These are phyloP conservation scores for Fagopyrum homotropicum DNA, from an alignment of 148 eudicot genomes.

Conservation along the genomic window DNA sequence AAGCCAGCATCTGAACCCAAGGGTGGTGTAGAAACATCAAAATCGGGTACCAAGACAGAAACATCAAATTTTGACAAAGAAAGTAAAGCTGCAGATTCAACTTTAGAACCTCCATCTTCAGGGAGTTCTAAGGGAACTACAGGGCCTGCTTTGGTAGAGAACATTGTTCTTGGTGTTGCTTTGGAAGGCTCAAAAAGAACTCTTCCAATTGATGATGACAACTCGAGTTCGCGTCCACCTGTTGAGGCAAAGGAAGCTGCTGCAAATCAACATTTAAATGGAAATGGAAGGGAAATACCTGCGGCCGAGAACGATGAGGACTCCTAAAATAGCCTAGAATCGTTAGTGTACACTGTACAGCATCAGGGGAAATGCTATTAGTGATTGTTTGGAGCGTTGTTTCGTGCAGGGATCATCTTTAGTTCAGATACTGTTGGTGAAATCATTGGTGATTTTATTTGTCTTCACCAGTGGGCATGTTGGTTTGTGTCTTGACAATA, in stretches of 20 bases:
- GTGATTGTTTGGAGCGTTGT: background rate
- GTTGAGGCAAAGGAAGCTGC: constrained; percentile 54
- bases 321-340: background rate
- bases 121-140: constrained; percentile 12
- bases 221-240: constrained; percentile 18
- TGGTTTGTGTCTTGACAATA: background rate
- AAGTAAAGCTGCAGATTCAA: constrained; percentile 11
- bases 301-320: background rate
- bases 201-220: constrained; percentile 76
- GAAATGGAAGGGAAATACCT: constrained; percentile 7
- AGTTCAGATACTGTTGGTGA: background rate
- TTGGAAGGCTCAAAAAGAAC: constrained; percentile 97
- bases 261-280: constrained; percentile 20
- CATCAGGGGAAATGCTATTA: background rate
- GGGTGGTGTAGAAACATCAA: constrained; percentile 25
- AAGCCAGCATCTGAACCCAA: too few species aligned
- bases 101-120: background rate
- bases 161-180: constrained; percentile 89
- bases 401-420: too few species aligned
- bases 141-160: constrained; percentile 57
- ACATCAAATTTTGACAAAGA: constrained; percentile 17
- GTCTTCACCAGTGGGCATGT: background rate
- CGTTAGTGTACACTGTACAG: background rate
- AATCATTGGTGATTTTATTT: background rate
- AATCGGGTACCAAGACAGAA: constrained; percentile 30